Conservation (phyloP, 2,329 filamentous ascomycete genomes). For the Exophiala oligosperma region DNA sequence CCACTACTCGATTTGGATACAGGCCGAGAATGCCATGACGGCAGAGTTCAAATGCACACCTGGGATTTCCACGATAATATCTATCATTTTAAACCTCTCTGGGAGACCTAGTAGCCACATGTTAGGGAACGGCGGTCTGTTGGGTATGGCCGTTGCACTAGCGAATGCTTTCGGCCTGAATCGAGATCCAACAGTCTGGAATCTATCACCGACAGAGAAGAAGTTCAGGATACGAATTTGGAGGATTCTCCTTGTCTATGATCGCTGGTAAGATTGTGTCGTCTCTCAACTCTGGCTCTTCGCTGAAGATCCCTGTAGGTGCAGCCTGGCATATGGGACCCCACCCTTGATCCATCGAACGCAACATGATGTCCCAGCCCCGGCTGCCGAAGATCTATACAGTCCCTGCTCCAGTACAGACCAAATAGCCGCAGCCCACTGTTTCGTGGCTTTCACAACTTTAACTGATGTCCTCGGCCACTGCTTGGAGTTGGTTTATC, state of each 20-base stretch:
- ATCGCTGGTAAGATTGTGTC: conserved; percentile 51
- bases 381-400: conserved; percentile 36
- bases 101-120: conserved; percentile 61
- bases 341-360: conserved; percentile 48
- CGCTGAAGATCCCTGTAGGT: conserved; percentile 36
- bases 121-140: conserved; percentile 55
- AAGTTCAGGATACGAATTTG: conserved; percentile 54
- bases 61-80: conserved; percentile 58
- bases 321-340: conserved; percentile 55
- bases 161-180: conserved; percentile 58
- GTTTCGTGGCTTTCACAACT: conserved; percentile 49
- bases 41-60: conserved; percentile 49
- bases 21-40: conserved; percentile 60
- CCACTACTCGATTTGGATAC: conserved; percentile 60
- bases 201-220: conserved; percentile 54
- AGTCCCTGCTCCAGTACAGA: conserved; percentile 2
- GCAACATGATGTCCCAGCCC: conserved; percentile 52
- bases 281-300: neutral
- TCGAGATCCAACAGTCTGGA: conserved; percentile 54
- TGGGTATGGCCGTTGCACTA: conserved; percentile 54
- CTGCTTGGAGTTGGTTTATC: conserved; percentile 38
- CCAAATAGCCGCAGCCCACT: conserved; percentile 32
- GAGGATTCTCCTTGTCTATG: conserved; percentile 58
- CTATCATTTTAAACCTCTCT: conserved; percentile 58
- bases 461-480: conserved; percentile 46